These are phyloP conservation scores for Amanita polypyramis DNA, from an alignment of 768 basidiomycete genomes.

Conservation along the genomic window DNA sequence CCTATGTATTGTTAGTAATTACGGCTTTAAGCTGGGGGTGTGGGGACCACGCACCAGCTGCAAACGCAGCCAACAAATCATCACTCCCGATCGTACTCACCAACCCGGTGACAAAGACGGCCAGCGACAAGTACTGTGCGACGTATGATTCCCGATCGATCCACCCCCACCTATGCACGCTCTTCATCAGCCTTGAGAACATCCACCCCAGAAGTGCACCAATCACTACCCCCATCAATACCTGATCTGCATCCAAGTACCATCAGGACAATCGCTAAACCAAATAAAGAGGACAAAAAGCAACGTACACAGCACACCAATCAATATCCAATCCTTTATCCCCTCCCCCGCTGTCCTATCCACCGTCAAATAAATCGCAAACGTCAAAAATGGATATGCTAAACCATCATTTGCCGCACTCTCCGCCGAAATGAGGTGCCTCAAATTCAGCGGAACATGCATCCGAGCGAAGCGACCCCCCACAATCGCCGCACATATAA, in stretches of 20 bases:
- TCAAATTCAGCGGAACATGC: conserved; percentile 65
- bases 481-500: conserved; percentile 78
- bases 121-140: conserved; percentile 69
- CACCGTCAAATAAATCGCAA: conserved; percentile 78
- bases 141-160: conserved; percentile 82
- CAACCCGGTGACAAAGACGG: conserved; percentile 70
- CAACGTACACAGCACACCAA: conserved; percentile 70
- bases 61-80: conserved; percentile 85
- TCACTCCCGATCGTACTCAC: conserved; percentile 76
- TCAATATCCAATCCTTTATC: conserved; percentile 74
- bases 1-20: conserved; percentile 32
- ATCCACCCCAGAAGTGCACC: conserved; percentile 2
- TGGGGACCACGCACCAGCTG: conserved; percentile 41
- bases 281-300: conserved; percentile 21
- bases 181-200: conserved; percentile 11
- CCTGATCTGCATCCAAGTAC: neutral
- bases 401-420: conserved; percentile 94
- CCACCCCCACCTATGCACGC: conserved; percentile 48
- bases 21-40: neutral
- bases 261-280: neutral
- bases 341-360: conserved; percentile 55
- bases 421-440: conserved; percentile 78
- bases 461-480: conserved; percentile 61
- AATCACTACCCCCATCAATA: conserved; percentile 1
- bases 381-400: conserved; percentile 83